Percentiles rank a stretch among this genome's conserved stretches.
phyloP scores from a whole-genome alignment of 352 stramenopile genomes.

The Phytophthora capsici region DNA sequence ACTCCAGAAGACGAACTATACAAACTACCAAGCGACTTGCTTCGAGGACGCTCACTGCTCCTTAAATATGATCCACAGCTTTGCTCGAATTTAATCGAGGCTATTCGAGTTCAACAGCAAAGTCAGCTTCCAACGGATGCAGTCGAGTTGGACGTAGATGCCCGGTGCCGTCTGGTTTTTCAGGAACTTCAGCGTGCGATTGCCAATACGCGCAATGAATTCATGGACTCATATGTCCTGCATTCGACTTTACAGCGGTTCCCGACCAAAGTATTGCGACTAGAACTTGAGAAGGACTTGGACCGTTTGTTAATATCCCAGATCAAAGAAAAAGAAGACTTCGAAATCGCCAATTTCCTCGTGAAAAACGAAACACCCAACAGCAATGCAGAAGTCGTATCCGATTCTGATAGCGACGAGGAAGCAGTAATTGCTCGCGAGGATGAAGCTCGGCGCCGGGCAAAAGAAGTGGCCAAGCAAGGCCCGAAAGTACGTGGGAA shows the following conservation, averaged over 20 bases:
- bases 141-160: slow-evolving; percentile 88
- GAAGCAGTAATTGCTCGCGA: slow-evolving; percentile 72
- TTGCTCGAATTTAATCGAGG: slow-evolving; percentile 56
- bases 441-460: slow-evolving; percentile 37
- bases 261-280: slow-evolving; percentile 84
- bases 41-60: slow-evolving; percentile 65
- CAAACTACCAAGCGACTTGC: slow-evolving; percentile 62
- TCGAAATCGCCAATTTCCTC: slow-evolving; percentile 63
- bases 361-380: slow-evolving; percentile 11
- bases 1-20: slow-evolving; percentile 78
- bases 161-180: slow-evolving; percentile 87
- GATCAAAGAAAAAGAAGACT: slow-evolving; percentile 75
- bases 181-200: slow-evolving; percentile 91
- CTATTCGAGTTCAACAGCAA: slow-evolving; percentile 44
- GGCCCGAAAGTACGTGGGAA: slow-evolving; percentile 58
- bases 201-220: slow-evolving; percentile 81
- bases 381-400: slow-evolving; percentile 35
- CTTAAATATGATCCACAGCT: slow-evolving; percentile 73
- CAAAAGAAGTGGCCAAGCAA: slow-evolving; percentile 41
- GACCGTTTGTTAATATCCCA: slow-evolving; percentile 90
- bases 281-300: slow-evolving; percentile 93
- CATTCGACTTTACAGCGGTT: slow-evolving; percentile 92
- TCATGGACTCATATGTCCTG: slow-evolving; percentile 91
- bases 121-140: slow-evolving; percentile 33
- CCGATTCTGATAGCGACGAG: slow-evolving; percentile 76